Conservation (phyloP, 352 stramenopile species). For the Phytophthora pluvialis region DNA sequence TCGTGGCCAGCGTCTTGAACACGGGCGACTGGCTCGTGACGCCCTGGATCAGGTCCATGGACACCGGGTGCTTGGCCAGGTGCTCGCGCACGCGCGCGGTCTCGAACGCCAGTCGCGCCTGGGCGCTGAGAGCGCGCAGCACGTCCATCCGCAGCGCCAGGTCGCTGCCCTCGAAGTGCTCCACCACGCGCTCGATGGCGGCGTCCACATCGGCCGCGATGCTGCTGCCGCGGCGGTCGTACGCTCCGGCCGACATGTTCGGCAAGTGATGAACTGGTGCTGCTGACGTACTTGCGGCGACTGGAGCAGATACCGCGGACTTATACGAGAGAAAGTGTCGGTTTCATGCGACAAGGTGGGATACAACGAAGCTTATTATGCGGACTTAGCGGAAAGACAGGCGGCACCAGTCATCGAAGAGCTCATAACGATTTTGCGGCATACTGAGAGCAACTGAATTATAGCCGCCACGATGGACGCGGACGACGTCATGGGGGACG, state of each 20-base stretch:
- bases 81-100: constrained; percentile 69
- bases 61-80: constrained; percentile 61
- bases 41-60: constrained; percentile 64
- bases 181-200: constrained; percentile 74
- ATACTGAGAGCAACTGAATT: constrained; percentile 15
- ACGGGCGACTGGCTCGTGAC: constrained; percentile 53
- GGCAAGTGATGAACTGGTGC: neutral
- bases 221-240: constrained; percentile 65
- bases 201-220: constrained; percentile 64
- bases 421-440: constrained; percentile 17
- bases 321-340: constrained; percentile 8
- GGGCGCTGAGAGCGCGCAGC: constrained; percentile 59
- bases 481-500: constrained; percentile 31
- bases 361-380: constrained; percentile 5
- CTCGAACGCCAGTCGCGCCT: constrained; percentile 73
- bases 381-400: constrained; percentile 9
- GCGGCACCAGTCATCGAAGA: constrained; percentile 26
- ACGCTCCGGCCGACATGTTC: constrained; percentile 40
- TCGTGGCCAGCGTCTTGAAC: constrained; percentile 52
- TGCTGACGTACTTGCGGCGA: constrained; percentile 31
- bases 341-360: neutral
- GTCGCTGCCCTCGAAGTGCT: constrained; percentile 76
- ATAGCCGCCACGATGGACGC: constrained; percentile 26
- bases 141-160: constrained; percentile 72
- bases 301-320: constrained; percentile 22